These are phyloP conservation scores for Backusella parvicylindrica DNA, from an alignment of 192 early-diverging fungal genomes.

Conservation along the genomic window DNA sequence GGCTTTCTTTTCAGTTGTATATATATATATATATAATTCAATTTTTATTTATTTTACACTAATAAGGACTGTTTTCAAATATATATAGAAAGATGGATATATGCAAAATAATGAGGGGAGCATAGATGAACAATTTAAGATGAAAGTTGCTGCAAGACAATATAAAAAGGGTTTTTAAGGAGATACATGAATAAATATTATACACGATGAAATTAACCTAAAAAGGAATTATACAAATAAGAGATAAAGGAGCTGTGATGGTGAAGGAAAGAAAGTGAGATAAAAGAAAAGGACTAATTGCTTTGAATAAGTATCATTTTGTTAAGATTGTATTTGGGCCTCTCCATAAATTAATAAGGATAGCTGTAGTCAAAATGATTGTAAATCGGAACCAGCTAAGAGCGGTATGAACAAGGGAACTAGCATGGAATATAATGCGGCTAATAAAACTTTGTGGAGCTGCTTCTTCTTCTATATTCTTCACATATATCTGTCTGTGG, in stretches of 20 bases:
- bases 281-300: not conserved
- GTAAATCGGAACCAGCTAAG: slow-evolving; percentile 54
- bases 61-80: not conserved
- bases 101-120: not conserved
- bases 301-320: not conserved
- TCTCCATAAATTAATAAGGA: slow-evolving; percentile 45
- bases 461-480: not conserved
- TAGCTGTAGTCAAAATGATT: slow-evolving; percentile 40
- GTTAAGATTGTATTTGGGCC: slow-evolving; percentile 43
- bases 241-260: not conserved
- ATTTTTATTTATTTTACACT: not conserved
- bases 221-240: not conserved
- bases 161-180: not conserved
- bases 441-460: not conserved
- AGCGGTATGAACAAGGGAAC: slow-evolving; percentile 28
- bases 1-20: not conserved
- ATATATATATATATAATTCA: not conserved
- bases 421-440: not conserved
- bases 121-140: not conserved
- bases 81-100: not conserved
- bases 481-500: not conserved
- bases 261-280: not conserved
- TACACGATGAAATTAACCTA: not conserved
- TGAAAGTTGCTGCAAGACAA: not conserved
- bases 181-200: not conserved